A percentile compares a stretch with the other conserved stretches of the same genome.
Evolutionary conservation across 2,329 filamentous ascomycete species (phyloP).

Genomic region (Trichoderma citrinoviride): DNA sequence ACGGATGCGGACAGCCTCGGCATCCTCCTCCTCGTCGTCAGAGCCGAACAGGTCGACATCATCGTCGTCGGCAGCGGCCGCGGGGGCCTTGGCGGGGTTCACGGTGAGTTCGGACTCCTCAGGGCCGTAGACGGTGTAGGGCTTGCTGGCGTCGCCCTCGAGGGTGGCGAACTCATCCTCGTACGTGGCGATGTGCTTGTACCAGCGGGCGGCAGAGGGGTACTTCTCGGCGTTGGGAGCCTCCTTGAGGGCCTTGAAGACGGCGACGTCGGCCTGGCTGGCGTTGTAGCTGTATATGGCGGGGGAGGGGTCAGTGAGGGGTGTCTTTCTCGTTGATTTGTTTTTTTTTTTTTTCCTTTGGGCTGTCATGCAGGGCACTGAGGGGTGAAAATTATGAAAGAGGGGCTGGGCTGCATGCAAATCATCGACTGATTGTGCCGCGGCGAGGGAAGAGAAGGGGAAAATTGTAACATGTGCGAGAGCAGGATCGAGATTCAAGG

Average conservation of each 20-base stretch:
- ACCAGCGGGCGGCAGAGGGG: conserved; percentile 94
- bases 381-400: conserved; percentile 19
- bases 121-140: conserved; percentile 87
- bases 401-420: conserved; percentile 18
- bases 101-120: conserved; percentile 72
- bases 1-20: conserved; percentile 77
- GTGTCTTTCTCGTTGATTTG: background rate
- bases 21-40: conserved; percentile 92
- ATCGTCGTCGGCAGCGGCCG: conserved; percentile 69
- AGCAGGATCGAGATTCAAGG: background rate
- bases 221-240: conserved; percentile 80
- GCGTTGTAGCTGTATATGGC: conserved; percentile 51
- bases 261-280: conserved; percentile 93
- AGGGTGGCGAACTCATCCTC: conserved; percentile 90
- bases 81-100: conserved; percentile 82
- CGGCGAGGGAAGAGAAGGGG: background rate
- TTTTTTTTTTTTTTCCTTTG: conserved; percentile 7
- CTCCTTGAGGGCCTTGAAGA: conserved; percentile 83
- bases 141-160: conserved; percentile 84
- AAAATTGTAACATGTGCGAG: background rate
- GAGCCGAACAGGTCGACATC: conserved; percentile 92
- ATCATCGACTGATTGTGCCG: conserved; percentile 1
- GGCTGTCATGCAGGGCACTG: conserved; percentile 8
- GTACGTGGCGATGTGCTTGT: conserved; percentile 95
- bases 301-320: conserved; percentile 15